These are phyloP conservation scores for Leucosporidium yakuticum DNA, from an alignment of 768 basidiomycete species.

Conservation along the genomic window DNA sequence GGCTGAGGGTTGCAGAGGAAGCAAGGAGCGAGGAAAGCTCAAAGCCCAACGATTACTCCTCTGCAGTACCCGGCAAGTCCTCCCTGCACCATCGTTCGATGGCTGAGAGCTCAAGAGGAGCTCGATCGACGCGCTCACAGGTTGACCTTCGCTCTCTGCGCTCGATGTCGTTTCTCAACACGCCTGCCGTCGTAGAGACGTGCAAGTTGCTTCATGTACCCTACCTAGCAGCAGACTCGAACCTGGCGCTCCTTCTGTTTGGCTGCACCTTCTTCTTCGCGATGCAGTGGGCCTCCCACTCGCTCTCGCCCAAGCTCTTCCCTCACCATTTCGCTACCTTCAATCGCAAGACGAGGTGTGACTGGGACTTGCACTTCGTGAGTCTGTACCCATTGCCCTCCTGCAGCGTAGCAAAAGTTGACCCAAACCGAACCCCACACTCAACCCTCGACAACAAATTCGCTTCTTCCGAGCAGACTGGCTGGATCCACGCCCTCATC, in stretches of 20 bases:
- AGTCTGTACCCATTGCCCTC: neutral
- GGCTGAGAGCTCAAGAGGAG: too few species aligned
- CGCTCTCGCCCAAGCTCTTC: neutral
- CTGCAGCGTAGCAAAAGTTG: neutral
- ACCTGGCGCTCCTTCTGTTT: neutral
- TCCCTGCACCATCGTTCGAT: too few species aligned
- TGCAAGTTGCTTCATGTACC: too few species aligned
- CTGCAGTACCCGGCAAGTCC: too few species aligned
- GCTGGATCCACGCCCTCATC: conserved; percentile 8
- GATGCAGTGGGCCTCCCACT: neutral
- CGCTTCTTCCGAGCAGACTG: neutral
- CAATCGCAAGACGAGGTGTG: neutral
- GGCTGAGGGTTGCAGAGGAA: too few species aligned
- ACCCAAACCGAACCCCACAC: too few species aligned
- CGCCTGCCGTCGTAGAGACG: too few species aligned
- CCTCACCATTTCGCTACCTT: neutral
- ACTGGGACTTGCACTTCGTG: conserved; percentile 9
- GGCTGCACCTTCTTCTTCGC: conserved; percentile 3
- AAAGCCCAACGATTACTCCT: too few species aligned
- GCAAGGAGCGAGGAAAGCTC: too few species aligned
- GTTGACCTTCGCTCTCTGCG: too few species aligned
- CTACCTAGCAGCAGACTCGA: neutral
- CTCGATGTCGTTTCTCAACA: too few species aligned
- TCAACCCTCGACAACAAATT: neutral
- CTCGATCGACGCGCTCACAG: too few species aligned